Evolutionary conservation across 768 basidiomycete genomes (phyloP), one percentile per base, ranked within the genome.

Genomic region (Amanita pallidorosea): DNA sequence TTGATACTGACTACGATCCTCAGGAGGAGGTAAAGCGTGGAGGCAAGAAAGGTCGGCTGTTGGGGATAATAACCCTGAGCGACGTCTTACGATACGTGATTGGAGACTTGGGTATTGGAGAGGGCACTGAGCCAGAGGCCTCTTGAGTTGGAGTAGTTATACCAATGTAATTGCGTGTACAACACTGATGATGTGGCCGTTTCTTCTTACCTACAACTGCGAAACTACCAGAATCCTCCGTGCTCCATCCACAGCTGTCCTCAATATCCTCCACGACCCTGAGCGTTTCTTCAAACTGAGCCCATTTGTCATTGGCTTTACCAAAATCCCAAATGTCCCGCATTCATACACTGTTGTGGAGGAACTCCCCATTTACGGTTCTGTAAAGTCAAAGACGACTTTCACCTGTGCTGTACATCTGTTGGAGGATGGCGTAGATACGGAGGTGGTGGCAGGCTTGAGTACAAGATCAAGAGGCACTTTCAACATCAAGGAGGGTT

Each of bases 81-180:
- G 91, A 95, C 60, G 89, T 95, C 38, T 67, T 95, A 45, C 80
- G 83, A 29, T 90, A 93, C 60, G 70, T 93, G 53, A 84, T 93
- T 48, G 81, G 81, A 31, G 76, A 80, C 54, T 66, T 72, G n/a
- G 70, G 70, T 5, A 75, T 81, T 13, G 73, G 71, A 13, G 77
- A 75, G 59, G 67, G 63, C 2, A 51, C 58, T 17, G 74, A 73
- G 33, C 33, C 11, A 55, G 63, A 61, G 49, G 36, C 31, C 9
- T 37, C 53, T 17, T 37, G 47, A 47, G 15, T 20, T 15, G 31
- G 31, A 31, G 11, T 27, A 18, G 12, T 41, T 2, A 23, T 36
- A 13, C 23, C 23, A 23, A 23, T 36, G 17, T 15, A 27, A n/a
- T 13, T 15, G 20, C 4, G 17, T 18, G 8, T 7, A 9, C 13